Evolutionary conservation across 2,329 filamentous ascomycete genomes (phyloP).

Genomic region (Acrodontium crateriforme): DNA sequence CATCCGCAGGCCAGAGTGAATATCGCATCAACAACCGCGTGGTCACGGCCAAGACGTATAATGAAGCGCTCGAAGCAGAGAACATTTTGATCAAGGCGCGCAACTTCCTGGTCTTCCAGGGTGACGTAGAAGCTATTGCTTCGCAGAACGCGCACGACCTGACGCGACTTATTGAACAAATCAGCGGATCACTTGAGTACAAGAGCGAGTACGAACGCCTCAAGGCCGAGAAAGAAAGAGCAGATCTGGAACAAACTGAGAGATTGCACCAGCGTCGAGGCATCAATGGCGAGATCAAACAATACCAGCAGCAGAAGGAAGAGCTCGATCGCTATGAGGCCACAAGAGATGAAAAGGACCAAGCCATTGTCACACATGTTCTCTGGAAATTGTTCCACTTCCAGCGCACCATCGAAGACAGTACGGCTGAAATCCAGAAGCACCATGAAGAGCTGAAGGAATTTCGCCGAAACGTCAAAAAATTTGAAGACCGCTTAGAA

Average conservation of each 20-base stretch:
- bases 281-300: slow-evolving; percentile 95
- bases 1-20: slow-evolving; percentile 73
- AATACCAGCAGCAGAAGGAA: slow-evolving; percentile 91
- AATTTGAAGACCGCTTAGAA: slow-evolving; percentile 68
- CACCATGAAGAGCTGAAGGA: slow-evolving; percentile 94
- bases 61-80: slow-evolving; percentile 77
- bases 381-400: slow-evolving; percentile 96
- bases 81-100: slow-evolving; percentile 96
- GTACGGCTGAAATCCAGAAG: slow-evolving; percentile 75
- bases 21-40: slow-evolving; percentile 91
- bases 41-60: slow-evolving; percentile 85
- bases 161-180: slow-evolving; percentile 89
- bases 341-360: slow-evolving; percentile 80
- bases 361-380: slow-evolving; percentile 82
- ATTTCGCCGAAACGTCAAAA: slow-evolving; percentile 72
- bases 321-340: slow-evolving; percentile 88
- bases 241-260: slow-evolving; percentile 74
- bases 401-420: slow-evolving; percentile 84
- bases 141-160: slow-evolving; percentile 89
- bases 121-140: slow-evolving; percentile 92
- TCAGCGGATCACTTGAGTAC: slow-evolving; percentile 88
- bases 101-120: slow-evolving; percentile 97
- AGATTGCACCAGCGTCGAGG: slow-evolving; percentile 80
- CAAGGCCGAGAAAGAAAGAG: slow-evolving; percentile 75
- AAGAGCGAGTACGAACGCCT: slow-evolving; percentile 86